phyloP scores from a whole-genome alignment of 176 grass and related monocot genomes.

The Eleusine indica region DNA sequence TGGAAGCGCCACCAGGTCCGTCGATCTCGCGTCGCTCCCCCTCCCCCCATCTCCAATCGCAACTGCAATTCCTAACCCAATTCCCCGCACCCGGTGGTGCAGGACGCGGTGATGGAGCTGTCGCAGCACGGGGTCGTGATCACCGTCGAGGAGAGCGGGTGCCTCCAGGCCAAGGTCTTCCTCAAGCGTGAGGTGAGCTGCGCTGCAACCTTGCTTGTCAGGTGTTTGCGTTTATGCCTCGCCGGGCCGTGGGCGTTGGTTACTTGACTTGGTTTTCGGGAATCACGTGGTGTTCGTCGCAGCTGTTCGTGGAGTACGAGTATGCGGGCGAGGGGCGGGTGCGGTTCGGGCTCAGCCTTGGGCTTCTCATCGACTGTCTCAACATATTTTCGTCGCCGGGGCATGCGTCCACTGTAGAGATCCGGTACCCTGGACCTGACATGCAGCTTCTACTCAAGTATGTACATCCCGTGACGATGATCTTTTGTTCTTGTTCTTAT shows the following conservation, averaged over 20 bases:
- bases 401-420: constrained; percentile 62
- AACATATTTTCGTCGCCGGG: constrained; percentile 72
- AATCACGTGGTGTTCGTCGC: neutral
- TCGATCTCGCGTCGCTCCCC: neutral
- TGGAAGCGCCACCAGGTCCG: constrained; percentile 92
- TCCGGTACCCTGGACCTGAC: constrained; percentile 81
- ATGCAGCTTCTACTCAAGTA: constrained; percentile 96
- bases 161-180: constrained; percentile 94
- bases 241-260: neutral
- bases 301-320: constrained; percentile 84
- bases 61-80: neutral
- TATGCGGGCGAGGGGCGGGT: constrained; percentile 64
- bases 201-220: neutral
- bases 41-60: neutral
- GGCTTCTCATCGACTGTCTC: constrained; percentile 78
- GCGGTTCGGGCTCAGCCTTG: constrained; percentile 81
- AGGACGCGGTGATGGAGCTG: constrained; percentile 85
- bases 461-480: neutral
- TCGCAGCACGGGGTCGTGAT: constrained; percentile 83
- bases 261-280: neutral
- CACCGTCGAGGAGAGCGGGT: constrained; percentile 81
- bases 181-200: constrained; percentile 81
- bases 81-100: neutral
- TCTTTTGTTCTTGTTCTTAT: neutral
- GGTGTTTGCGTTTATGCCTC: constrained; percentile 41